Conservation (phyloP, 768 basidiomycete genomes). For the Gautieria morchelliformis region DNA sequence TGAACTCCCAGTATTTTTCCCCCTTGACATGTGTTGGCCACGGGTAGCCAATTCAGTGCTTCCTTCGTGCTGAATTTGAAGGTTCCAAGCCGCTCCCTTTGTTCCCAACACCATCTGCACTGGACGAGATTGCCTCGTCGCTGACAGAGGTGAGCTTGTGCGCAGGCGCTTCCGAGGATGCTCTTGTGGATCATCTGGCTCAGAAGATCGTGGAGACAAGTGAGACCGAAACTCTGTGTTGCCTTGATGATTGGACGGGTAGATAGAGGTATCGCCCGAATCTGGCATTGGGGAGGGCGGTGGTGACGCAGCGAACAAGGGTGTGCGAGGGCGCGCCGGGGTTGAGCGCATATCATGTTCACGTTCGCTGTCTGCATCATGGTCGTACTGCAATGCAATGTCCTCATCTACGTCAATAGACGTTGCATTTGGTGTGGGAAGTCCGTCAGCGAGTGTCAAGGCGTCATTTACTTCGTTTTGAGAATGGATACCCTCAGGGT, state of each 20-base stretch:
- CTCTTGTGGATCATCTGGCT: neutral
- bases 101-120: constrained; percentile 44
- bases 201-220: neutral
- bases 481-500: neutral
- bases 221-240: neutral
- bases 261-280: neutral
- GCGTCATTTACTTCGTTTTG: too few species aligned
- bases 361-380: neutral
- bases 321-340: neutral
- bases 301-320: neutral
- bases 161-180: constrained; percentile 1
- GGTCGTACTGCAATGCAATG: neutral
- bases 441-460: too few species aligned
- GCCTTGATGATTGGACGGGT: neutral
- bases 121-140: constrained; percentile 9
- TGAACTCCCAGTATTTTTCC: neutral
- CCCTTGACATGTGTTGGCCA: constrained; percentile 7
- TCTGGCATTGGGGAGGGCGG: neutral
- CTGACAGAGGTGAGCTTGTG: neutral
- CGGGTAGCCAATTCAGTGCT: constrained; percentile 5
- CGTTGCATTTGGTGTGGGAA: neutral
- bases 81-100: constrained; percentile 39
- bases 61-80: constrained; percentile 17
- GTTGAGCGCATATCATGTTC: neutral
- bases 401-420: neutral